Evolutionary conservation across 2,329 filamentous ascomycete species (phyloP).

Genomic region (Trichoderma koningii): DNA sequence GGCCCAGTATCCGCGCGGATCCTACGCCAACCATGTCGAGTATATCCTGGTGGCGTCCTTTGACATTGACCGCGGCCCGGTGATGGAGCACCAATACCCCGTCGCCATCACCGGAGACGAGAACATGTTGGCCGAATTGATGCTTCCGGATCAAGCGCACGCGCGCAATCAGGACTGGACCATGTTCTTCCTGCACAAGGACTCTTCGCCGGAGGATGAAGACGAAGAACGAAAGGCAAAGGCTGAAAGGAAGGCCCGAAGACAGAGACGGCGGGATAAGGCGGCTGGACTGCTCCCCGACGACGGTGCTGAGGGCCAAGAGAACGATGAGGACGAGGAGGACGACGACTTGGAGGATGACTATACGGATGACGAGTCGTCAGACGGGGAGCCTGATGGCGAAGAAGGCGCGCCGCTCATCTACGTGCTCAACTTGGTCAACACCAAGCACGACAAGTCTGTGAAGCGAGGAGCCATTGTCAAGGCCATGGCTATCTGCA

Average conservation of each 20-base stretch:
- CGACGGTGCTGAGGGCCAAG: conserved; percentile 48
- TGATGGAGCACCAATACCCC: conserved; percentile 98
- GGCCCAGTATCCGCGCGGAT: conserved; percentile 74
- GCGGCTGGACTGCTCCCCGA: conserved; percentile 52
- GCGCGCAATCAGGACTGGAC: conserved; percentile 97
- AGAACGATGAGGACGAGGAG: conserved; percentile 52
- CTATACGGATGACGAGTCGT: conserved; percentile 54
- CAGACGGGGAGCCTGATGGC: conserved; percentile 65
- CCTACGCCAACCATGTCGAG: conserved; percentile 90
- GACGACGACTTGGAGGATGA: conserved; percentile 55
- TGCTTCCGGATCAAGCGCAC: conserved; percentile 97
- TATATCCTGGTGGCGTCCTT: conserved; percentile 98
- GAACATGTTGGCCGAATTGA: conserved; percentile 96
- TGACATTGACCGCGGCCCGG: conserved; percentile 90
- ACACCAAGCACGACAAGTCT: conserved; percentile 94
- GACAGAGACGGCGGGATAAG: conserved; percentile 55
- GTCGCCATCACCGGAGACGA: conserved; percentile 94
- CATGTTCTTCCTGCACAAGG: conserved; percentile 97
- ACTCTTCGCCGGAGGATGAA: conserved; percentile 81
- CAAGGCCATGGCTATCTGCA: conserved; percentile 99
- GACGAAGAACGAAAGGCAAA: conserved; percentile 67
- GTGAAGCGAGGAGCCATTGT: conserved; percentile 92
- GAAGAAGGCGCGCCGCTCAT: conserved; percentile 88
- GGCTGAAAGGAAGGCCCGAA: conserved; percentile 53
- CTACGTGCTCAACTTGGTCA: conserved; percentile 95